Percentiles rank a stretch among this genome's conserved stretches.
Evolutionary conservation across 345 rosid species (phyloP).

Genomic region (Salix exigua): DNA sequence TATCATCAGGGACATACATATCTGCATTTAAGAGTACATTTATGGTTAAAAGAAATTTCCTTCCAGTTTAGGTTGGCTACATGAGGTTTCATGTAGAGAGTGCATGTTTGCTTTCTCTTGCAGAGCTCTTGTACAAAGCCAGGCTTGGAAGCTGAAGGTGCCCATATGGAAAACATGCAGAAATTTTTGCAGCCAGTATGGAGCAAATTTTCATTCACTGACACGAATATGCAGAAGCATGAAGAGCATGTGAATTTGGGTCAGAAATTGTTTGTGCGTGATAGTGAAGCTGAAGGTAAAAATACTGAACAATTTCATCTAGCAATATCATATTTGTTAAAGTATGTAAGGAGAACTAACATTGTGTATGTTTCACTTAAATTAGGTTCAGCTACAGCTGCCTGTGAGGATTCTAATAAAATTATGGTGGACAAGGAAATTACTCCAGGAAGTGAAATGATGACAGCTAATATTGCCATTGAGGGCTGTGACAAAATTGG

Average conservation of each 20-base stretch:
- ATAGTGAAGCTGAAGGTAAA: slow-evolving; percentile 39
- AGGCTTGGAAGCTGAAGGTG: slow-evolving; percentile 33
- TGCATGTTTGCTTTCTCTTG: slow-evolving; percentile 29
- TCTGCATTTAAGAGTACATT: slow-evolving; percentile 1
- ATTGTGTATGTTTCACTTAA: neutral
- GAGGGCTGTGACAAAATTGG: slow-evolving; percentile 23
- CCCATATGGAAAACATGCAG: slow-evolving; percentile 33
- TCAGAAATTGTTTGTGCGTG: slow-evolving; percentile 27
- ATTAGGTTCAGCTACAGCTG: slow-evolving; percentile 26
- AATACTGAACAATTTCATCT: slow-evolving; percentile 1
- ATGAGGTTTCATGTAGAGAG: slow-evolving; percentile 26
- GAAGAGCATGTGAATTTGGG: slow-evolving; percentile 11
- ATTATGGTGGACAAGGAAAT: slow-evolving; percentile 16
- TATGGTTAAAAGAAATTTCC: slow-evolving; percentile 15
- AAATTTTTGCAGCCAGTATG: slow-evolving; percentile 23
- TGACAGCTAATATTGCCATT: slow-evolving; percentile 12
- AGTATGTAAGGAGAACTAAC: slow-evolving; percentile 8
- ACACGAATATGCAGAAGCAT: slow-evolving; percentile 19
- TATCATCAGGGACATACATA: slow-evolving; percentile 2
- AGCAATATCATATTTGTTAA: neutral
- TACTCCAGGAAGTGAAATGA: slow-evolving; percentile 26
- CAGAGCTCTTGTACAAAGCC: slow-evolving; percentile 29
- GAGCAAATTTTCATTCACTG: slow-evolving; percentile 22
- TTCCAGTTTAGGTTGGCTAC: slow-evolving; percentile 26
- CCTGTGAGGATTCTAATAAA: slow-evolving; percentile 17